Conservation (phyloP, 768 basidiomycete species). For the Rubroboletus satanas region DNA sequence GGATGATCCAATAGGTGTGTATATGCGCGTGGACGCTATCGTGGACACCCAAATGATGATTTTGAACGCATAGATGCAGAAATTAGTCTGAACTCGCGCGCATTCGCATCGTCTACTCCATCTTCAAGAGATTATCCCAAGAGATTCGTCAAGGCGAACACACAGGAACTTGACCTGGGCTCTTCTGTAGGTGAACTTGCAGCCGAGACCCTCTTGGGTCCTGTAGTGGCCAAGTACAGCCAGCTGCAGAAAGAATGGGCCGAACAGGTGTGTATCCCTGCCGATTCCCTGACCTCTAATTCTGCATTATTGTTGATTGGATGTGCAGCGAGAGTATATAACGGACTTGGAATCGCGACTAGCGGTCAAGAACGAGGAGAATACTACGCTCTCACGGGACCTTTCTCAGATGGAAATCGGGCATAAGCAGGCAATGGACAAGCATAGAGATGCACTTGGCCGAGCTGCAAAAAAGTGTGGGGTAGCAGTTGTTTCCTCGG, state of each 20-base stretch:
- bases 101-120: background rate
- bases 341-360: constrained; percentile 20
- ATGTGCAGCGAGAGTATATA: constrained; percentile 18
- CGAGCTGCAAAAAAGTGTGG: constrained; percentile 21
- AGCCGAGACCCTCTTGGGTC: constrained; percentile 1
- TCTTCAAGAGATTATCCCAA: constrained; percentile 10
- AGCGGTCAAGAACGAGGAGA: constrained; percentile 13
- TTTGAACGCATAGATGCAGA: constrained; percentile 17
- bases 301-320: background rate
- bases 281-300: background rate
- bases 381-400: constrained; percentile 6
- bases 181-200: background rate
- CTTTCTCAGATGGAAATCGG: constrained; percentile 12
- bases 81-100: background rate
- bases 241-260: constrained; percentile 9
- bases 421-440: constrained; percentile 15
- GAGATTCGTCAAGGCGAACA: background rate
- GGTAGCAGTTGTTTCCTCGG: background rate
- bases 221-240: background rate
- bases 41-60: background rate
- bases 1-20: constrained; percentile 21
- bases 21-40: constrained; percentile 12
- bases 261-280: constrained; percentile 8
- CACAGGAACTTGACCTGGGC: constrained; percentile 4
- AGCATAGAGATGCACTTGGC: constrained; percentile 14